Evolutionary conservation across 129 eudicot species (phyloP), one percentile per base, ranked within the genome.

Genomic region (Flaveria linearis): DNA sequence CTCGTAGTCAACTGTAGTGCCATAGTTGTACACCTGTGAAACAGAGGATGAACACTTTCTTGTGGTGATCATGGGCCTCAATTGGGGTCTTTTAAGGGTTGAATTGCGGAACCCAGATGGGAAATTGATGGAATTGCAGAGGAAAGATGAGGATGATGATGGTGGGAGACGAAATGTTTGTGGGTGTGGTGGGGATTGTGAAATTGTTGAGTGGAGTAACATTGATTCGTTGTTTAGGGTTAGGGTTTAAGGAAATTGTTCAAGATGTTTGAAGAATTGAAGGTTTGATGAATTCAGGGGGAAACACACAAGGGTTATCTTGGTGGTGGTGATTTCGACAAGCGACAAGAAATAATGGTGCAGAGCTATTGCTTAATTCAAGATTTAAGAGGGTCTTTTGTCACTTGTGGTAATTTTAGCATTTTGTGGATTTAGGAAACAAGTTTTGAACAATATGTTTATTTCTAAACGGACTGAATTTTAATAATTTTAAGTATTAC

Each of bases 1-100:
- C 75, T 88, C 91, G 17, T 78, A 81, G 75, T 86, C 92, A 16
- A 74, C 33, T n/a, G 89, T 36, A 36, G 41, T 79, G 4, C 73
- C 90, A 73, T 86, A 78, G 78, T 71, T 78, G 56, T 79, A 72
- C n/a, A 43, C 74, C 67, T 79, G 76, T 61, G 96, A 68, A 41
- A 63, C 66, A 18, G 74, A 76, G 49, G 73, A 70, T 75, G 86
- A 62, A 13, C 67, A 28, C n/a, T 50, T 82, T 55, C 10, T 72
- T 33, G 65, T 67, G 57, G 65, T 67, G 57, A 56, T 69, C 18
- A 45, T 22, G 45, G 72, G 70, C 66, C 55, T 82, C 74, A 72
- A 57, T 17, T 49, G 67, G 25, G 68, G 22, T 62, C 39, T 71
- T 55, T 62, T 76, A 68, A 83, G 72, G 15, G 55, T 55, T 55